Conservation (phyloP, 2,329 filamentous ascomycete genomes). For the Fusarium coffeatum region DNA sequence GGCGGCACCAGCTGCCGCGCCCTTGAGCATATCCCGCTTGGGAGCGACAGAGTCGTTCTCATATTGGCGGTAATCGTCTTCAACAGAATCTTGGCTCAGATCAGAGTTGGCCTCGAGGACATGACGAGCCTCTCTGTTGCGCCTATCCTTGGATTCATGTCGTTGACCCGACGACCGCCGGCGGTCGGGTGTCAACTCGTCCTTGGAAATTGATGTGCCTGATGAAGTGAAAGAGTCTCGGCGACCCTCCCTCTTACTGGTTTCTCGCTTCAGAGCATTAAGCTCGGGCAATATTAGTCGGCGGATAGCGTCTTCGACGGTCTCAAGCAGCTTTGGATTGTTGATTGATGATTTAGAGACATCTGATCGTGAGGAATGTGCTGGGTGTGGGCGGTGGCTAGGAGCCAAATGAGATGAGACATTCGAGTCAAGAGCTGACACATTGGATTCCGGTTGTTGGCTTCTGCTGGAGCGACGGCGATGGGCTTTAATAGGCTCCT, state of each 20-base stretch:
- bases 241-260: slow-evolving; percentile 79
- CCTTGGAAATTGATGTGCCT: slow-evolving; percentile 64
- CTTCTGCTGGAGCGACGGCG: slow-evolving; percentile 64
- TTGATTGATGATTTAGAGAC: slow-evolving; percentile 81
- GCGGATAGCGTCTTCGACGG: slow-evolving; percentile 92
- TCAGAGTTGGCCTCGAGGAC: slow-evolving; percentile 64
- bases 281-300: slow-evolving; percentile 91
- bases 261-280: slow-evolving; percentile 89
- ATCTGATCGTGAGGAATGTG: slow-evolving; percentile 63
- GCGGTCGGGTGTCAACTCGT: slow-evolving; percentile 69
- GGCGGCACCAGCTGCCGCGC: slow-evolving; percentile 60
- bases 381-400: slow-evolving; percentile 67
- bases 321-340: slow-evolving; percentile 89
- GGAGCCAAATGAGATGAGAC: slow-evolving; percentile 63
- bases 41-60: slow-evolving; percentile 60
- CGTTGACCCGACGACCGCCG: slow-evolving; percentile 71
- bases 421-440: slow-evolving; percentile 67
- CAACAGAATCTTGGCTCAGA: slow-evolving; percentile 61
- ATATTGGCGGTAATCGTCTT: slow-evolving; percentile 50
- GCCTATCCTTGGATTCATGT: slow-evolving; percentile 58
- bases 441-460: slow-evolving; percentile 61
- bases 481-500: slow-evolving; percentile 59
- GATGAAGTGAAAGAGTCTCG: slow-evolving; percentile 73
- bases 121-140: slow-evolving; percentile 66
- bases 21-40: slow-evolving; percentile 58